Conservation (phyloP, 441 rosid species). For the Bruguiera hainesii region DNA sequence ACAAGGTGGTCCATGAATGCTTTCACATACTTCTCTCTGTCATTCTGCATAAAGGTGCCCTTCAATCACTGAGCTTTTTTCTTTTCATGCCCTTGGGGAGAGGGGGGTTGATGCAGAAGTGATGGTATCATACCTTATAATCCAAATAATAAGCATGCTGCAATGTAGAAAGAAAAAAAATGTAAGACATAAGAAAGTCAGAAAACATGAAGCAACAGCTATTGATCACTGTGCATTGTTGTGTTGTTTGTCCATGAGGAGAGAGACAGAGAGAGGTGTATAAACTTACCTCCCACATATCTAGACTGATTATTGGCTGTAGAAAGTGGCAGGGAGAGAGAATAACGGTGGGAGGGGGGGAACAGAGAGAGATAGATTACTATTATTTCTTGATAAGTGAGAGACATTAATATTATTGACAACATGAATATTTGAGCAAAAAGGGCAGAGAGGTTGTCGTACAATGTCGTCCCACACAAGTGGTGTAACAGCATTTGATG, state of each 20-base stretch:
- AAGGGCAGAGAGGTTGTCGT: slow-evolving; percentile 23
- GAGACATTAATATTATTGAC: too few relatives aligned
- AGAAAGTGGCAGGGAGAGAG: slow-evolving; percentile 1
- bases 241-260: neutral
- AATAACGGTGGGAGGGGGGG: too few relatives aligned
- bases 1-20: slow-evolving; percentile 73
- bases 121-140: slow-evolving; percentile 53
- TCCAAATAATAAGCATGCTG: slow-evolving; percentile 95
- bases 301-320: slow-evolving; percentile 88
- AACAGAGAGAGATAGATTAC: too few relatives aligned
- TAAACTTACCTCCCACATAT: slow-evolving; percentile 85
- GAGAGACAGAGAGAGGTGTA: neutral
- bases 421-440: neutral
- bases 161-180: slow-evolving; percentile 19
- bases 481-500: slow-evolving; percentile 73
- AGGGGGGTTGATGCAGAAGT: neutral
- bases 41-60: slow-evolving; percentile 43
- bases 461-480: slow-evolving; percentile 84
- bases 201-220: neutral
- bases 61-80: neutral
- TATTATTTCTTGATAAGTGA: too few relatives aligned
- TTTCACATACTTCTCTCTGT: slow-evolving; percentile 59
- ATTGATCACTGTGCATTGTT: neutral
- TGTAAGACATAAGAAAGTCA: slow-evolving; percentile 6
- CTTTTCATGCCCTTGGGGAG: neutral